These are phyloP conservation scores for Clonostachys byssicola DNA, from an alignment of 2,329 filamentous ascomycete species.

Conservation along the genomic window DNA sequence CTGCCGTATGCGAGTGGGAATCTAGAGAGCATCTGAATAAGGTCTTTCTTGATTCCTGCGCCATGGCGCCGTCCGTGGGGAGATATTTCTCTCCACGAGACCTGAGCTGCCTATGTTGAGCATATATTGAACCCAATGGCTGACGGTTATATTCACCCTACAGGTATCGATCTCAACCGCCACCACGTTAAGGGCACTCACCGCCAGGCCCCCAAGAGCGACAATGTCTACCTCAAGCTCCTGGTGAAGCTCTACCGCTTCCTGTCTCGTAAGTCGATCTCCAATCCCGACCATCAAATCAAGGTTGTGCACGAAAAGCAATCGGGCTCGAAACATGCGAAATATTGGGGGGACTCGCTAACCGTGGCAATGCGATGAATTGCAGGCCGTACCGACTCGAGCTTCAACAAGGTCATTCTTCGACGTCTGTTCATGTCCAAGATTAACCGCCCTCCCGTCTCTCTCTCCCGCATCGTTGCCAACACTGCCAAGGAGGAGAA, in stretches of 20 bases:
- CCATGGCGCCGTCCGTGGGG: slow-evolving; percentile 8
- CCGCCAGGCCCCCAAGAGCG: slow-evolving; percentile 94
- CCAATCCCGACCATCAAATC: background rate
- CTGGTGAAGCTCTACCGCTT: slow-evolving; percentile 98
- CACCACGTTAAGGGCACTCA: slow-evolving; percentile 71
- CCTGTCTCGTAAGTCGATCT: slow-evolving; percentile 73
- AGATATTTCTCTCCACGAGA: background rate
- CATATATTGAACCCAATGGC: slow-evolving; percentile 60
- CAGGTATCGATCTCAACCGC: slow-evolving; percentile 69
- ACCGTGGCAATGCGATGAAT: background rate
- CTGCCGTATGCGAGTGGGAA: slow-evolving; percentile 48
- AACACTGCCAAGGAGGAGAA: slow-evolving; percentile 65
- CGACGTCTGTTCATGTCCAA: slow-evolving; percentile 97
- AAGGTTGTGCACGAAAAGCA: background rate
- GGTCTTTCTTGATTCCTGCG: slow-evolving; percentile 6
- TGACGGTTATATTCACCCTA: slow-evolving; percentile 49
- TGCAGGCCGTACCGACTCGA: slow-evolving; percentile 86
- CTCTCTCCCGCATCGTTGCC: slow-evolving; percentile 81
- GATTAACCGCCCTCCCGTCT: slow-evolving; percentile 95
- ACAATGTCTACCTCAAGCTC: slow-evolving; percentile 96
- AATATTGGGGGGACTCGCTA: background rate
- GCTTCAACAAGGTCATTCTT: slow-evolving; percentile 99
- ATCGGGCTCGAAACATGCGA: background rate
- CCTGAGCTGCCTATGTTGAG: slow-evolving; percentile 39
- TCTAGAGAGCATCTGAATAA: background rate